Base-by-base conservation (phyloP, 2,329 filamentous ascomycete genomes). In the Botrytis cinerea region DNA sequence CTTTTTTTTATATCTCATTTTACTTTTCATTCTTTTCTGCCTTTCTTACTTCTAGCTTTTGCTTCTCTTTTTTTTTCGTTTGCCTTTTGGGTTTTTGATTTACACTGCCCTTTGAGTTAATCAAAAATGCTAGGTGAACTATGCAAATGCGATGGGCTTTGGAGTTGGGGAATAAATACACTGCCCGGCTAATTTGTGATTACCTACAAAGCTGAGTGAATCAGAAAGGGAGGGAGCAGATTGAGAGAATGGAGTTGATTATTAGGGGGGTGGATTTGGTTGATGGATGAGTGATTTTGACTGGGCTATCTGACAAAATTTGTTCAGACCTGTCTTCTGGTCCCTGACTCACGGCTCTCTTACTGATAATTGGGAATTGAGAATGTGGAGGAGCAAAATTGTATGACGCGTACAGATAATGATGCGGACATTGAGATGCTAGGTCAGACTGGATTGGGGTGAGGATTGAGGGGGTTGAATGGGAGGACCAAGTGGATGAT, bases 1-100 rank as follows among this genome's bases (percentile, higher is more conserved):
- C 25, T 61, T 51, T 45, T n/a, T 45, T 28, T 38, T 57, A 14
- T 8, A 40, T 43, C 22, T 66, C 25, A 51, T n/a, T 66, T 38
- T 35, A 40, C 38, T 71, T 70, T 70, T 45, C 43, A 28, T 71
- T 71, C 16, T 66, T 66, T 38, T 66, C 43, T 38, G 32, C 43
- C 40, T 18, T 32, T 63, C 45, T 38, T 28, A 43, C 28, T 22
- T 63, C 43, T 28, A 22, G 43, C 69, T 54, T 16, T 28, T 40
- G 35, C 32, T 43, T 18, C 12, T 18, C 28, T 28, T 28, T 45
- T 54, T 54, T 35, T 20, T 46, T 32, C 25, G 35, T 43, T 40
- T 67, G 14, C 51, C n/a, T 28, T 57, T 0, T 28, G 14, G 46
- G 64, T 10, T 67, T 51, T 54, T 38, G 16, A 54, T 25, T 54